Evolutionary conservation across 2,329 filamentous ascomycete genomes (phyloP), one percentile per base, ranked within the genome.

Genomic region (Alternaria tenuissima): DNA sequence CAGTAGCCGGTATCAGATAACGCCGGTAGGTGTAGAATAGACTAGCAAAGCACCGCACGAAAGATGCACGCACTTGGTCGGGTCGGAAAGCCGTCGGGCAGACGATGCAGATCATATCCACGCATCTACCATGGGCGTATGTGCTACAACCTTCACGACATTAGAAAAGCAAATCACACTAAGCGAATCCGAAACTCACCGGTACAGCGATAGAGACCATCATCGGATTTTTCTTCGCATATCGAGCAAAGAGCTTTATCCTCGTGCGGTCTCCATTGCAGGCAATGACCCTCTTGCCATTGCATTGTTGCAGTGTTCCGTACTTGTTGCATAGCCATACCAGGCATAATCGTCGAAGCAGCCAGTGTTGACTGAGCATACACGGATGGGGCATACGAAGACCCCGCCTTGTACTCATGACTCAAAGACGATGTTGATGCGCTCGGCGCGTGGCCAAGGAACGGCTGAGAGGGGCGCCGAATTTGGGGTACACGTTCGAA

Each of bases 361-460:
- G 92, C 92, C 46, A 95, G 81, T 0, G 92, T 95, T n/a, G 91
- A 94, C 70, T 92, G 90, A 0, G 92, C 92, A 73, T 95, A 95
- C 3, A 92, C 89, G 3, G 92, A 94, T 3, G 92, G 92, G 5
- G 92, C 91, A 76, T 95, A 95, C 26, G 74, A 79, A 44, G 78
- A 80, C 12, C 68, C 70, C 8, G 89, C 87, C 47, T 81, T 82
- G 34, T 78, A 75, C 58, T 84, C 83, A 62, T 79, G 76, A 58
- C 79, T 83, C 32, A 88, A 72, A 5, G 85, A 88, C 26, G 91
- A 91, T 3, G 91, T 93, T 14, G 91, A 93, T 34, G 80, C 79
- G 52, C 85, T 83, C 70, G 89, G 86, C 42, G 85, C 82, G 75
- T 90, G 88, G 49, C 86, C 84, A 36, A 92, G 83, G 80, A 94